Evolutionary conservation across 1,139 yeast genomes (phyloP), one percentile per base, ranked within the genome.

Genomic region (Lodderomyces orthopsilosis): DNA sequence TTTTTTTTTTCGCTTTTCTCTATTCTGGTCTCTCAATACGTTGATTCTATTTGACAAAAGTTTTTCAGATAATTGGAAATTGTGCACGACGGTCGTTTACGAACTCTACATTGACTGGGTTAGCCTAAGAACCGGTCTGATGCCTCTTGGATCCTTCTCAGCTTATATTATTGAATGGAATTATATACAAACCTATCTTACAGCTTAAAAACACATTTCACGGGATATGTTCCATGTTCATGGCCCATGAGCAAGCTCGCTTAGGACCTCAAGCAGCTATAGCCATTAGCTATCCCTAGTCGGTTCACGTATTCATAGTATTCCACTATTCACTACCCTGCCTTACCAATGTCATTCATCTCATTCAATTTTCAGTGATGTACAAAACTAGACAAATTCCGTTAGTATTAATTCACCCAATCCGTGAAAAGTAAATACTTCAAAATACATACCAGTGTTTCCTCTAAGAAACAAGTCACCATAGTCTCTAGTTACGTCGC

Each of bases 401-500:
- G 18, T 30, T 33, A 33, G 35, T 18, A 17, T 33, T 6, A n/a
- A 18, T 7, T 17, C 21, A 33, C 22, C 9, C 36, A 12, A 6
- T 28, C 13, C n/a, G n/a, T n/a, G n/a, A n/a, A n/a, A n/a, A n/a
- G 21, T 12, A 12, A 14, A n/a, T 19, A 8, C 30, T 3, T 15
- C 17, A 13, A 4, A 24, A 19, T n/a, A 83, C 82, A 68, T 73
- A 74, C 95, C 95, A 65, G 89, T 88, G 62, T 93, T 88, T 35
- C 98, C 98, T 66, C 98, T 83, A 50, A 93, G 81, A 63, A 93
- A 94, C 15, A 91, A 94, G 63, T 93, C 98, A 33, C 89, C 91
- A 57, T 84, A 87, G 37, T 62, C 62, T 44, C 75, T 77, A 46
- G 81, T 81, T 41, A 75, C 70, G 41, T 69, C 68, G 13, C 82